Percentiles rank a stretch among this genome's conserved stretches.
Evolutionary conservation across 2,329 filamentous ascomycete species (phyloP).

Genomic region (Pseudogymnoascus sp.): DNA sequence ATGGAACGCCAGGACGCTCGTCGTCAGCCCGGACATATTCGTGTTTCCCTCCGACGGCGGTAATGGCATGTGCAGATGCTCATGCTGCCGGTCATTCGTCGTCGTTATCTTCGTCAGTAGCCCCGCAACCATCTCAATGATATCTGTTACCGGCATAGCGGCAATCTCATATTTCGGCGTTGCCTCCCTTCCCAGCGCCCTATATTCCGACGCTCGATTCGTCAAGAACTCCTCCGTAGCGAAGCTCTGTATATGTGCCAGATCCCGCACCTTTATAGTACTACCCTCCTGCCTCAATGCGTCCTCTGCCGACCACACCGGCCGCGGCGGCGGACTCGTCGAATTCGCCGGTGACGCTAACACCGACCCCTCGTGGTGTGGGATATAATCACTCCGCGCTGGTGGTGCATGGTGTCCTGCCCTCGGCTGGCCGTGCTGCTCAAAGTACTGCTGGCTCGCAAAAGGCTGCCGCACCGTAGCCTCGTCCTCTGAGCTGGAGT

Average conservation of each 20-base stretch:
- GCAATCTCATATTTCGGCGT: conserved; percentile 77
- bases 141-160: conserved; percentile 90
- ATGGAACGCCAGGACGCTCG: conserved; percentile 83
- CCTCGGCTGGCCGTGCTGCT: conserved; percentile 13
- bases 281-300: conserved; percentile 29
- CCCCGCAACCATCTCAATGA: conserved; percentile 98
- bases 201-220: conserved; percentile 42
- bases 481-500: conserved; percentile 9
- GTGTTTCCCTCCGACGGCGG: conserved; percentile 46
- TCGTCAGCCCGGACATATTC: conserved; percentile 55
- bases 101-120: conserved; percentile 94
- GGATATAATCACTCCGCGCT: conserved; percentile 9
- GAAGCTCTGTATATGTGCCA: conserved; percentile 85
- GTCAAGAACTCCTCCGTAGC: conserved; percentile 67
- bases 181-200: not conserved
- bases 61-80: conserved; percentile 72
- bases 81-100: conserved; percentile 90
- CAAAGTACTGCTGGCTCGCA: conserved; percentile 24
- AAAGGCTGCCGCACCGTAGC: conserved; percentile 19
- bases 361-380: conserved; percentile 3
- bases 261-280: conserved; percentile 73
- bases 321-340: conserved; percentile 17
- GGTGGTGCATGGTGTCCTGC: conserved; percentile 9
- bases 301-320: conserved; percentile 28
- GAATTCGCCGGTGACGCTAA: conserved; percentile 12